These are phyloP conservation scores for Schoenoplectus triqueter DNA, from an alignment of 202 grass and related monocot genomes.

Conservation along the genomic window DNA sequence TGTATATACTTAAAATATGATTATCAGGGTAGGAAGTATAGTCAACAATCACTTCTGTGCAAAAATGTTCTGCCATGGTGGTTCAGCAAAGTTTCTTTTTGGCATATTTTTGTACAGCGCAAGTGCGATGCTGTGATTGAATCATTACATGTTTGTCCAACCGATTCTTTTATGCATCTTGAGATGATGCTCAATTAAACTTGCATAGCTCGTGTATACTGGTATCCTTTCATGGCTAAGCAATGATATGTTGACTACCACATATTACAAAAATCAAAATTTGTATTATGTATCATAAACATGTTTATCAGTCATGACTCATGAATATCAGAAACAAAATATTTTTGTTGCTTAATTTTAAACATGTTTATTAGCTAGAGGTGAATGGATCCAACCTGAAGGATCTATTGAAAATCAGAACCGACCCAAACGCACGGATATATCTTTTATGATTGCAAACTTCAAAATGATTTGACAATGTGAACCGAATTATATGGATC, in stretches of 20 bases:
- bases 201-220: not conserved
- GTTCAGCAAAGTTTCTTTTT: not conserved
- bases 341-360: no score
- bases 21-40: not conserved
- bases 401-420: no score
- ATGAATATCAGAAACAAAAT: no score
- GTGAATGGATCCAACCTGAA: no score
- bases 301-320: no score
- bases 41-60: not conserved
- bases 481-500: no score
- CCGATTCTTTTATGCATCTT: not conserved
- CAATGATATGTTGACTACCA: not conserved
- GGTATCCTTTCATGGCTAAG: not conserved
- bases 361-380: no score
- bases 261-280: not conserved
- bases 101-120: not conserved
- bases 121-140: not conserved
- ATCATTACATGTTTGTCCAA: not conserved
- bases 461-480: no score
- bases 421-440: no score
- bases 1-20: slow-evolving; percentile 8
- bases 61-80: not conserved
- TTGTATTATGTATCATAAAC: no score
- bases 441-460: no score
- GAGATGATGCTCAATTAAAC: not conserved